A percentile compares a stretch with the other conserved stretches of the same genome.
phyloP scores from a whole-genome alignment of 306 rosid species.

The Oxytropis ochrocephala region DNA sequence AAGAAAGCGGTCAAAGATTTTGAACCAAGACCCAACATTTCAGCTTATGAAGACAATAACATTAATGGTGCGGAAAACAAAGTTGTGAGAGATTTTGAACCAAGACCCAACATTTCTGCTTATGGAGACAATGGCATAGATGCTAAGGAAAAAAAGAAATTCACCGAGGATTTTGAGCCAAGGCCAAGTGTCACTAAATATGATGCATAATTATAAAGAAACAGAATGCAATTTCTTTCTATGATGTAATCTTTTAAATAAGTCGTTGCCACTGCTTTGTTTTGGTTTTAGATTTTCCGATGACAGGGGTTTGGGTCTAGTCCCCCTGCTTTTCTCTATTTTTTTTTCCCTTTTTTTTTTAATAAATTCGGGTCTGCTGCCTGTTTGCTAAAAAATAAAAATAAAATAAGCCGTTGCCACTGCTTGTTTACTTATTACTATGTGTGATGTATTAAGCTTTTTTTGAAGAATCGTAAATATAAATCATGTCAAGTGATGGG shows the following conservation, averaged over 20 bases:
- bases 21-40: constrained; percentile 12
- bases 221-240: background rate
- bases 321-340: no score
- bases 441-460: background rate
- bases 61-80: background rate
- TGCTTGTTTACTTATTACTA: background rate
- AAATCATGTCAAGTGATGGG: no score
- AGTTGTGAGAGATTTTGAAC: background rate
- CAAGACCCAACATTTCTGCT: constrained; percentile 11
- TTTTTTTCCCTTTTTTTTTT: no score
- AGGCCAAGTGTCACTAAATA: background rate
- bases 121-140: background rate
- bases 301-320: no score
- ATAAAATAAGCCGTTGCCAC: no score
- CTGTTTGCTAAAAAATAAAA: no score
- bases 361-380: no score
- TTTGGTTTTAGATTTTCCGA: no score
- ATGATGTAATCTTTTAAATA: background rate
- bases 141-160: background rate
- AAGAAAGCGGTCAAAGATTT: background rate
- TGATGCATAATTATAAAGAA: background rate
- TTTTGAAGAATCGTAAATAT: no score
- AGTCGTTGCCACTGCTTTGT: background rate
- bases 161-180: background rate
- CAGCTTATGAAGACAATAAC: background rate